Conservation (phyloP, 306 rosid genomes). For the Inga leiocalycina region DNA sequence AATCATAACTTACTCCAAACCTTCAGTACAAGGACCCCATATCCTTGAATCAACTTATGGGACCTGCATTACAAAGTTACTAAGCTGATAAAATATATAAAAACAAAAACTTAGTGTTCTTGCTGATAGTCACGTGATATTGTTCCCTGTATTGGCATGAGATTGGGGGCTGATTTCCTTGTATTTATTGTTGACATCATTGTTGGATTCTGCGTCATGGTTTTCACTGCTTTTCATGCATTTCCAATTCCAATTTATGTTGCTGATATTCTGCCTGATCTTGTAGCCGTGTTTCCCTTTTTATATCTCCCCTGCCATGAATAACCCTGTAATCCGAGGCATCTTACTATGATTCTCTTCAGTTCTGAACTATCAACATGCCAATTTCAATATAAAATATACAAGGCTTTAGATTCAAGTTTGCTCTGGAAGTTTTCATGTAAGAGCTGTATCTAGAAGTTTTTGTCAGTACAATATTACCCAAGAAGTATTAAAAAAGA, state of each 20-base stretch:
- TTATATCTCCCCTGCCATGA: not conserved
- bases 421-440: no score
- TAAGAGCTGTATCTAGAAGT: no score
- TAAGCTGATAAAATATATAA: not conserved
- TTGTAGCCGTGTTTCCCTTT: not conserved
- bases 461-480: no score
- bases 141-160: not conserved
- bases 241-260: not conserved
- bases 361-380: not conserved
- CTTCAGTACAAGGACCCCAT: not conserved
- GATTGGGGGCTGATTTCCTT: not conserved
- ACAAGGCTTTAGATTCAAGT: no score
- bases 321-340: not conserved
- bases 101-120: not conserved
- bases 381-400: not conserved
- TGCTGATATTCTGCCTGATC: not conserved
- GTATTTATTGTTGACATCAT: not conserved
- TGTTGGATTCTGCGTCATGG: not conserved
- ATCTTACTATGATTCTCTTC: not conserved
- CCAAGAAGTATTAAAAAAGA: no score
- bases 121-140: not conserved
- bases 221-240: not conserved
- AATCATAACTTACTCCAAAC: not conserved
- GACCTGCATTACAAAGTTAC: not conserved
- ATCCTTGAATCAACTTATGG: no score